phyloP scores from a whole-genome alignment of 805 yeast genomes.

The Nematodospora valgi region DNA sequence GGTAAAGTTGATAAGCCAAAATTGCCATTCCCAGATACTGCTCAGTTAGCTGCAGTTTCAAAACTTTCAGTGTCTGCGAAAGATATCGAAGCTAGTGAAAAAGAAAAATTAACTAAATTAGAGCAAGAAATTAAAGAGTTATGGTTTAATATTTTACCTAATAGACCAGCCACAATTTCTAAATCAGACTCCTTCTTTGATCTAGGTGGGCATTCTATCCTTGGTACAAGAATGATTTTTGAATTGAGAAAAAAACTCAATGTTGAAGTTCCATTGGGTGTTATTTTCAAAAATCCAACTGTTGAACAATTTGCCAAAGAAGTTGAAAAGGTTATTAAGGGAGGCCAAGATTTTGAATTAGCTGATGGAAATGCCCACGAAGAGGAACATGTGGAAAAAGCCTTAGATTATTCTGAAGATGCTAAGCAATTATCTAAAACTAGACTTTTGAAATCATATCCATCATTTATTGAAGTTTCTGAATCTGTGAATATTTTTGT shows the following conservation, averaged over 20 bases:
- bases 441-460: slow-evolving; percentile 43
- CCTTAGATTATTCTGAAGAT: slow-evolving; percentile 63
- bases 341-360: slow-evolving; percentile 36
- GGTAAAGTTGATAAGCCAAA: slow-evolving; percentile 98
- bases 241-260: slow-evolving; percentile 75
- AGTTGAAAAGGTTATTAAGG: slow-evolving; percentile 54
- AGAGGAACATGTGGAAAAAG: slow-evolving; percentile 23
- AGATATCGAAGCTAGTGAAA: slow-evolving; percentile 44
- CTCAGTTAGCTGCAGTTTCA: slow-evolving; percentile 77
- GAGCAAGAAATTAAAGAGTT: slow-evolving; percentile 73
- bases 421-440: slow-evolving; percentile 52
- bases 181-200: slow-evolving; percentile 92
- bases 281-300: slow-evolving; percentile 87
- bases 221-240: slow-evolving; percentile 96
- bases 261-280: slow-evolving; percentile 84
- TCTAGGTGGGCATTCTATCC: slow-evolving; percentile 95
- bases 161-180: slow-evolving; percentile 71
- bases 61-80: slow-evolving; percentile 30
- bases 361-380: slow-evolving; percentile 20
- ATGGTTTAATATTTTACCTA: slow-evolving; percentile 85
- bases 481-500: slow-evolving; percentile 63
- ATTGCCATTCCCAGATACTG: slow-evolving; percentile 89
- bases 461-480: slow-evolving; percentile 36
- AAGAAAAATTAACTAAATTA: slow-evolving; percentile 49
- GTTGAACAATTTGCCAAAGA: slow-evolving; percentile 73